Conservation (phyloP, 768 basidiomycete species). For the Suillus luteus region DNA sequence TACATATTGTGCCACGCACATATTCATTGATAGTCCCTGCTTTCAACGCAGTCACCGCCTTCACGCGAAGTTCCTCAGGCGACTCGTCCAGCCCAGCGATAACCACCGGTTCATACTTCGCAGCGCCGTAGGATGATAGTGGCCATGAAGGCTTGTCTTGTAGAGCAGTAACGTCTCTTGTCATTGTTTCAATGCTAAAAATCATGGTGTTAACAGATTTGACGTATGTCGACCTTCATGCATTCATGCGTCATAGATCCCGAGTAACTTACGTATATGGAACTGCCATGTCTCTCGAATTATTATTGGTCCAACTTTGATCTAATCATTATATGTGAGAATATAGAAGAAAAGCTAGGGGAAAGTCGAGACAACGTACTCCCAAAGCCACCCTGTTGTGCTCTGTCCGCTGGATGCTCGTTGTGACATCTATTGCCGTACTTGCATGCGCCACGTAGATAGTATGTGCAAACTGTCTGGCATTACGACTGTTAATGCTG, state of each 20-base stretch:
- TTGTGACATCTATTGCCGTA: conserved; percentile 68
- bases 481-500: conserved; percentile 1
- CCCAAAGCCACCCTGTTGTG: conserved; percentile 44
- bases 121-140: conserved; percentile 74
- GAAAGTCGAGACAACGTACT: conserved; percentile 42
- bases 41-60: conserved; percentile 56
- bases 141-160: conserved; percentile 80
- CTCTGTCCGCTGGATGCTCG: conserved; percentile 53
- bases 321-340: conserved; percentile 30
- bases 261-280: conserved; percentile 42
- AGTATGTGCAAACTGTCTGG: conserved; percentile 64
- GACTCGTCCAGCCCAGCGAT: conserved; percentile 70
- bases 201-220: background rate
- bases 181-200: conserved; percentile 60
- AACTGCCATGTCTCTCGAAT: conserved; percentile 25
- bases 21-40: conserved; percentile 64
- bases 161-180: conserved; percentile 57
- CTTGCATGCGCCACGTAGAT: conserved; percentile 61
- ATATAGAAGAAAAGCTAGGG: conserved; percentile 15
- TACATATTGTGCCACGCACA: conserved; percentile 44
- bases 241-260: background rate
- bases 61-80: conserved; percentile 76
- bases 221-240: conserved; percentile 9
- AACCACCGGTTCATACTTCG: conserved; percentile 71
- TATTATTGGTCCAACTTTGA: conserved; percentile 42